Evolutionary conservation across 768 basidiomycete genomes (phyloP), one percentile per base, ranked within the genome.

Genomic region (Trametes gibbosa): DNA sequence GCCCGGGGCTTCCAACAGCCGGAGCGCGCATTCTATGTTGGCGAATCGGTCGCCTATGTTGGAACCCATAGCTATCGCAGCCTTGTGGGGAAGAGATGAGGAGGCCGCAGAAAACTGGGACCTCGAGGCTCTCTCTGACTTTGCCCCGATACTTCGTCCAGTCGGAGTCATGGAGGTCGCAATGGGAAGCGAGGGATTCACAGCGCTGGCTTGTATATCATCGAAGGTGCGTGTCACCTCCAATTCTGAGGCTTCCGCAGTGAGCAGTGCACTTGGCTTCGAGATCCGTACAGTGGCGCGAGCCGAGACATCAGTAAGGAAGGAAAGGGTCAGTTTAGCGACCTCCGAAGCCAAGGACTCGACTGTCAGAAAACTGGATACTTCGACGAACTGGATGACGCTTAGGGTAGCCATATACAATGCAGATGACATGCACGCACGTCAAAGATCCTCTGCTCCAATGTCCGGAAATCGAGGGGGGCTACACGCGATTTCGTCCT

Each of bases 1-100:
- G 25, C 63, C 62, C 0, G 82, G 82, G 13, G 72, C 67, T 67
- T 92, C 89, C 5, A 98, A 79, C 19, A 87, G 70, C 17, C 84
- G 81, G 7, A 98, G 75, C 0, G 95, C 93, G 35, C 76, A 74
- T 65, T 89, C 87, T 62, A 98, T 89, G 68, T 97, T 89, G 23
- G 79, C 79, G 63, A 93, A 88, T 6, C 89, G 79, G 72, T 97
- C 93, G 0, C 93, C 94, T 0, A 98, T 78, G 68, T 98, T 98
- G 4, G 94, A 90, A 0, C 96, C 96, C 1, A 98, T 72, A 0
- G 92, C 92, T 35, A 98, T 80, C 9, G 85, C 85, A 3, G 79
- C 88, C 1, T 63, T 74, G 55, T 79, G 76, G 7, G 56, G 41
- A 10, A 45, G 42, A 14, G 43, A 19, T 46, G 35, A 16, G 8